phyloP scores from a whole-genome alignment of 164 flowering plant species.

The Amborella trichopoda region DNA sequence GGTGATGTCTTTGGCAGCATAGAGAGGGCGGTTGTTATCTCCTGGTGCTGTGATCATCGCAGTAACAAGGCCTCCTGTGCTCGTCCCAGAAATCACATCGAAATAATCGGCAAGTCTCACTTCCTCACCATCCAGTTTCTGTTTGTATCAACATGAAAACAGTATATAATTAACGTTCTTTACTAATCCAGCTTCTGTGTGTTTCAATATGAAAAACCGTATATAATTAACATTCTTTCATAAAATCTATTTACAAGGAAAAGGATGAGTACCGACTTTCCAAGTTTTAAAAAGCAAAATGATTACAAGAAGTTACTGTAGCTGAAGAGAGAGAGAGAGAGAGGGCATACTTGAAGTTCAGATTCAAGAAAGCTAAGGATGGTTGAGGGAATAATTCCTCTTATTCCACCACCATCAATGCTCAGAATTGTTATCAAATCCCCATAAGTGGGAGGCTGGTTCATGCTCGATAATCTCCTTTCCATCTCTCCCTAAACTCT shows the following conservation, averaged over 20 bases:
- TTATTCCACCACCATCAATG: slow-evolving; percentile 7
- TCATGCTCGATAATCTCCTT: too few species aligned
- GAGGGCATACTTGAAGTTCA: slow-evolving; percentile 7
- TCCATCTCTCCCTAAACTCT: too few species aligned
- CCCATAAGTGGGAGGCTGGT: slow-evolving; percentile 5
- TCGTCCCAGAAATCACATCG: slow-evolving; percentile 9
- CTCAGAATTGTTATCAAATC: slow-evolving; percentile 3
- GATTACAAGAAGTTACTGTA: too few species aligned
- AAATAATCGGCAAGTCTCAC: slow-evolving; percentile 12
- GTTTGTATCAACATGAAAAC: too few species aligned
- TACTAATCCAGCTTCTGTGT: too few species aligned
- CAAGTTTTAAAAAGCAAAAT: too few species aligned
- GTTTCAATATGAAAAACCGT: too few species aligned
- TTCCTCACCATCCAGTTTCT: slow-evolving; percentile 8
- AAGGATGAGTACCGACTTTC: too few species aligned
- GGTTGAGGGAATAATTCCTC: slow-evolving; percentile 7
- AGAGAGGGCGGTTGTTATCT: slow-evolving; percentile 5
- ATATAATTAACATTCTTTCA: too few species aligned
- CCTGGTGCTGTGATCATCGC: slow-evolving; percentile 7
- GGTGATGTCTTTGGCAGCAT: slow-evolving; percentile 6
- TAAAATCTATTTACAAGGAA: too few species aligned
- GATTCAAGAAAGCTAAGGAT: slow-evolving; percentile 6
- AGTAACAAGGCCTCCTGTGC: slow-evolving; percentile 10
- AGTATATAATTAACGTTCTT: too few species aligned
- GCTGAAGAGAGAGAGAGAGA: too few species aligned